Percentiles rank a stretch among this genome's conserved stretches.
phyloP scores from a whole-genome alignment of 345 rosid species.

The Boechera stricta region DNA sequence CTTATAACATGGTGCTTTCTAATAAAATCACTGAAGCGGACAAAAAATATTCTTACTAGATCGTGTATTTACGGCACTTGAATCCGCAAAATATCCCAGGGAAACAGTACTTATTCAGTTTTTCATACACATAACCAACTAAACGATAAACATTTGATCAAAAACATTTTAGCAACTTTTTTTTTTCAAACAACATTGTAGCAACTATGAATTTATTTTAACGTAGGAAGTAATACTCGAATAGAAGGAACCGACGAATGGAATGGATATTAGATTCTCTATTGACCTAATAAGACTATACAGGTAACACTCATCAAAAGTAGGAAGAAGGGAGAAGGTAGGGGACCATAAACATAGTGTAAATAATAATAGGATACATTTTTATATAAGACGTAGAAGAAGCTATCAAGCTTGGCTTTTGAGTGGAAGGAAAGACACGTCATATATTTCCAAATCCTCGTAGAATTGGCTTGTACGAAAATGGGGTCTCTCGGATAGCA shows the following conservation, averaged over 20 bases:
- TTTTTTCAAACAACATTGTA: no score
- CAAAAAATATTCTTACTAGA: no score
- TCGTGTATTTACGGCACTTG: no score
- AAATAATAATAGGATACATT: not conserved
- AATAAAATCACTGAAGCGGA: no score
- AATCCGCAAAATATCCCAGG: no score
- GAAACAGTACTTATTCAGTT: no score
- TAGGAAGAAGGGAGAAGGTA: conserved; percentile 1
- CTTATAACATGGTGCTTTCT: no score
- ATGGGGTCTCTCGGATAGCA: not conserved
- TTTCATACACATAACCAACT: no score
- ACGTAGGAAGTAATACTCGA: no score
- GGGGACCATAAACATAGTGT: conserved; percentile 23
- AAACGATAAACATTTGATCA: no score
- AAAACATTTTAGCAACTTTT: no score
- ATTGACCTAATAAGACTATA: conserved; percentile 9
- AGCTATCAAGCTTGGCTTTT: conserved; percentile 40
- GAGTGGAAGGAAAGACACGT: conserved; percentile 21
- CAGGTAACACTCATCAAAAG: conserved; percentile 30
- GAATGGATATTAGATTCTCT: not conserved
- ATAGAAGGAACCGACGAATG: not conserved
- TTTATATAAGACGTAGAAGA: conserved; percentile 26
- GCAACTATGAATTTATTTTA: no score
- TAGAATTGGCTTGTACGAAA: conserved; percentile 5
- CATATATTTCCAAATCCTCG: not conserved